Evolutionary conservation across 257 asterid genomes (phyloP).

Genomic region (Solanum medicagineum): DNA sequence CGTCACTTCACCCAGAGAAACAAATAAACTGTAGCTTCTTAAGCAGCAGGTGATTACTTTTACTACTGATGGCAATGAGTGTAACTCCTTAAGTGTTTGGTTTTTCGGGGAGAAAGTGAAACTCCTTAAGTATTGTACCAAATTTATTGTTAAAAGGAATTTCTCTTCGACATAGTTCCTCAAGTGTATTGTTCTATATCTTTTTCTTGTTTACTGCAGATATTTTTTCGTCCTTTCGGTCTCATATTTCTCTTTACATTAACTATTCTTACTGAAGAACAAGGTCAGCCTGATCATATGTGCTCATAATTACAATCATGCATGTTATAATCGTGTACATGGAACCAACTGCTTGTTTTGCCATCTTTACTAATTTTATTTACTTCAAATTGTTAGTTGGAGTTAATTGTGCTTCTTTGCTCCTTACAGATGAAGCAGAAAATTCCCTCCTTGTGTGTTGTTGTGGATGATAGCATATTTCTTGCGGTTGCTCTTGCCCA

Average conservation of each 20-base stretch:
- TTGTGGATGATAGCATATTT: conserved; percentile 89
- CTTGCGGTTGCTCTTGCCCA: conserved; percentile 41
- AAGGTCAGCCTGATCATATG: neutral
- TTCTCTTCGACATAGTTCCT: neutral
- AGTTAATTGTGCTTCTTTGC: neutral
- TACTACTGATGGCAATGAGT: neutral
- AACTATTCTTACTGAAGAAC: neutral
- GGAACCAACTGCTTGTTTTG: neutral
- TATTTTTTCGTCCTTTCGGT: neutral
- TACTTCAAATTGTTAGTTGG: neutral
- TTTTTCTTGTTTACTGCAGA: neutral
- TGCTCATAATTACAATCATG: neutral
- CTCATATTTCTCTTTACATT: neutral
- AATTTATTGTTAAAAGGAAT: neutral
- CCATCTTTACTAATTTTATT: neutral
- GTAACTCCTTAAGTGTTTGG: neutral
- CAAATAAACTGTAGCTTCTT: neutral
- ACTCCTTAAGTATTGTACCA: neutral
- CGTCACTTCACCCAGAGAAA: neutral
- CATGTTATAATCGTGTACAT: neutral
- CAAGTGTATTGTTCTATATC: neutral
- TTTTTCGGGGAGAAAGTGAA: neutral
- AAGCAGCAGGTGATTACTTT: neutral
- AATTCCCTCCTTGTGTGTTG: conserved; percentile 45
- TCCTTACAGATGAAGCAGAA: conserved; percentile 50